Evolutionary conservation across 257 asterid species (phyloP), one percentile per base, ranked within the genome.

Genomic region (Voacanga thouarsii): DNA sequence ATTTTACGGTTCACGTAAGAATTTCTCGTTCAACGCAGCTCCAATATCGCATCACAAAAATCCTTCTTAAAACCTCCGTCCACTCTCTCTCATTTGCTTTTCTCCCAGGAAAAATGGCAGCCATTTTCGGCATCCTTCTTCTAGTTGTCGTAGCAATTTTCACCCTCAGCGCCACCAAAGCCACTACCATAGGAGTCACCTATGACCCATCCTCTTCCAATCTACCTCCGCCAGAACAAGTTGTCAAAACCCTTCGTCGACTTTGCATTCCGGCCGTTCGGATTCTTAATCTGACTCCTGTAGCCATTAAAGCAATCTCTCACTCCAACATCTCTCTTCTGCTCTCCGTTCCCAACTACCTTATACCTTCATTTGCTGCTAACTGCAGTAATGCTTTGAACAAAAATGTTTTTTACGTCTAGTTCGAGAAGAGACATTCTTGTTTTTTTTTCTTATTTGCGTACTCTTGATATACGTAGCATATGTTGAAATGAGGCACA

Each of bases 301-400:
- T 84, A 72, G 86, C 91, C 82, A 85, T 94, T 73, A 92, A 97
- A 43, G 92, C 97, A 16, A 91, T 92, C 87, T 86, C 97, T n/a
- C 89, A 90, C 93, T 82, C 96, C 81, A 89, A 92, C 83, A 94
- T 94, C 84, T 81, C 88, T 28, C 86, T 94, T 56, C 90, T 91
- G 72, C 89, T 94, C 88, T 71, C 98, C 71, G 86, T 89, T 50
- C 97, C 98, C 50, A 94, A 94, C 77, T 23, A 72, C 85, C 81
- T 87, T 61, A 73, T 94, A 76, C 78, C 91, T 19, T 79, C 90
- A 80, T 91, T 94, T 84, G 90, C 97, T 82, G 83, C 85, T 37
- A 92, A 92, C 41, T 84, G 87, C 76, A 84, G 96, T 76, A 60
- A 86, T 77, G 88, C 98, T 70, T 53, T n/a, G n/a, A n/a, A n/a